phyloP scores from a whole-genome alignment of 2,329 filamentous ascomycete genomes.

The Ceratocystis albifundus region DNA sequence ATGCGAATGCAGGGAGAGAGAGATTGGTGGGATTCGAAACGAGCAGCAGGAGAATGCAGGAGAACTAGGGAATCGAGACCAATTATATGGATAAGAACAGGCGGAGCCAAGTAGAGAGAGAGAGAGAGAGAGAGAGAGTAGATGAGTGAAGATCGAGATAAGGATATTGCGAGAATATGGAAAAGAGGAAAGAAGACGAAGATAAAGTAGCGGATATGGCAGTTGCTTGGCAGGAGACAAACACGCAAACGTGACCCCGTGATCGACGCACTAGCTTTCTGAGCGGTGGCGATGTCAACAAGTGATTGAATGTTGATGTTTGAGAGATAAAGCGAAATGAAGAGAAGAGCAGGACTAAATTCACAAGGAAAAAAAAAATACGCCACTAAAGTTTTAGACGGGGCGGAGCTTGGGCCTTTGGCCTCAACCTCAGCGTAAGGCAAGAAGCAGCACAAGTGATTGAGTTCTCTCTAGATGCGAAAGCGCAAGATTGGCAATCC shows the following conservation, averaged over 20 bases:
- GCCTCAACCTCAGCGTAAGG: not conserved
- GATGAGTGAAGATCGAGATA: not conserved
- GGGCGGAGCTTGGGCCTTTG: conserved; percentile 9
- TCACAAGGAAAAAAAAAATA: conserved; percentile 5
- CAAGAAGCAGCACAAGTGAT: not conserved
- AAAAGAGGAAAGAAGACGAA: not conserved
- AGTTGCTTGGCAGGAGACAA: not conserved
- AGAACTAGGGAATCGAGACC: not conserved
- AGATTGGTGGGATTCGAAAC: conserved; percentile 1
- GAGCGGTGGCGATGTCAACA: not conserved
- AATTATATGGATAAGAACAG: not conserved
- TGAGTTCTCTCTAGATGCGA: not conserved
- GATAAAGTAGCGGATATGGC: not conserved
- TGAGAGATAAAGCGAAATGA: conserved; percentile 4
- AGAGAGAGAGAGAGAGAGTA: no score
- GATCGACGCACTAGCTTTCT: not conserved
- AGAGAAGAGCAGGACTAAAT: not conserved
- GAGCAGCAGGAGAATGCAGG: conserved; percentile 8
- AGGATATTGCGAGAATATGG: not conserved
- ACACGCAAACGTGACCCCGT: not conserved
- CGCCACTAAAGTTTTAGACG: conserved; percentile 10
- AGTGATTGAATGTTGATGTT: not conserved
- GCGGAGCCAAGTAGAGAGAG: not conserved
- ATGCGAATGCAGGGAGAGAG: conserved; percentile 5
- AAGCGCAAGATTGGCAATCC: not conserved